Evolutionary conservation across 2,329 filamentous ascomycete genomes (phyloP).

Genomic region (Pseudocercospora pini-densiflorae): DNA sequence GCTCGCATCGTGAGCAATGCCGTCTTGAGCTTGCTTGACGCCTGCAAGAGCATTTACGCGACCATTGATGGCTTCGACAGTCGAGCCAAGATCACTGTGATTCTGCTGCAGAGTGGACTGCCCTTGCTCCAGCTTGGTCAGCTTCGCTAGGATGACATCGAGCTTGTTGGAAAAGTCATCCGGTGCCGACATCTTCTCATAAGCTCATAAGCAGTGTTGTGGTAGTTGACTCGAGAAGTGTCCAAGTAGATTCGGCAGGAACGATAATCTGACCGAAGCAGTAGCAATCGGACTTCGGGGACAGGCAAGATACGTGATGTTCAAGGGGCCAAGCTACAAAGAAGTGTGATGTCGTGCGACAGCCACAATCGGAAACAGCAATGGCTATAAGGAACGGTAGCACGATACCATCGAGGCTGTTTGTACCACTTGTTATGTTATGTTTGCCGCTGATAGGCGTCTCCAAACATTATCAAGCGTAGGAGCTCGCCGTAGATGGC

Average conservation of each 20-base stretch:
- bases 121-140: constrained; percentile 61
- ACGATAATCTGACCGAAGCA: neutral
- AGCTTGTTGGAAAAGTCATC: constrained; percentile 38
- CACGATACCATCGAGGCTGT: neutral
- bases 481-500: constrained; percentile 16
- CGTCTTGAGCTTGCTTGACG: constrained; percentile 61
- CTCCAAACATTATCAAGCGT: constrained; percentile 11
- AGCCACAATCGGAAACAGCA: neutral
- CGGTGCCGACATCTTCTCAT: neutral
- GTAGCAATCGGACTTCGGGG: neutral
- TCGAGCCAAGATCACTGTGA: constrained; percentile 58
- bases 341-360: neutral
- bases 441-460: constrained; percentile 15
- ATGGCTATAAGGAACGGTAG: constrained; percentile 4
- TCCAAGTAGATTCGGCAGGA: neutral
- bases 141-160: constrained; percentile 59
- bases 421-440: constrained; percentile 12
- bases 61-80: constrained; percentile 64
- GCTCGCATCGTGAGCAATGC: constrained; percentile 44
- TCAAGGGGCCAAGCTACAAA: constrained; percentile 12
- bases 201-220: neutral
- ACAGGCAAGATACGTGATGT: neutral
- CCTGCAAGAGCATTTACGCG: constrained; percentile 65
- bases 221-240: neutral
- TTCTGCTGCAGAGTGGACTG: constrained; percentile 60